Percentiles rank a stretch among this genome's conserved stretches.
Conservation (phyloP, 257 asterid species). For the Sherardia arvensis region DNA sequence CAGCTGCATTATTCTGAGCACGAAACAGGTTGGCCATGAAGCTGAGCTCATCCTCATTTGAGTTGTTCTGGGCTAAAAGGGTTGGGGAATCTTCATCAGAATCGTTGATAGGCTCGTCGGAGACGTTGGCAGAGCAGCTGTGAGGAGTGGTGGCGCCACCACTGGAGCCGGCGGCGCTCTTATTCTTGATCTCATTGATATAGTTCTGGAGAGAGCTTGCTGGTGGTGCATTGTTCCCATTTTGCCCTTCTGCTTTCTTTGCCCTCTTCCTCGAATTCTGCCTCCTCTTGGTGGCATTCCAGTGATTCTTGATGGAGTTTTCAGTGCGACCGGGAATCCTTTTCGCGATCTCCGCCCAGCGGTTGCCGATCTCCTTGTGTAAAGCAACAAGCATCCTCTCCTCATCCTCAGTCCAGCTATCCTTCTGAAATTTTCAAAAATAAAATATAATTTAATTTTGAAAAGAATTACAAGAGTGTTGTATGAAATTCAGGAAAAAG, state of each 20-base stretch:
- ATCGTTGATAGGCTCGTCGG: neutral
- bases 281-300: constrained; percentile 69
- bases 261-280: constrained; percentile 37
- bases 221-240: constrained; percentile 5
- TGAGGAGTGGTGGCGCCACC: constrained; percentile 6
- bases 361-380: constrained; percentile 45
- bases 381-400: constrained; percentile 33
- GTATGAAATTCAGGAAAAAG: neutral
- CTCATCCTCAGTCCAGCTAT: neutral
- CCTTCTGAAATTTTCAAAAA: neutral
- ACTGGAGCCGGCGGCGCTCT: neutral
- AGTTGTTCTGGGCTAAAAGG: constrained; percentile 23
- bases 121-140: neutral
- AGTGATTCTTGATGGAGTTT: constrained; percentile 76
- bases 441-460: neutral
- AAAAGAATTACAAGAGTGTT: neutral
- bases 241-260: constrained; percentile 17
- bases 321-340: constrained; percentile 64
- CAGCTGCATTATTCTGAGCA: neutral
- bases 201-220: constrained; percentile 44
- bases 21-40: constrained; percentile 24
- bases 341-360: constrained; percentile 75
- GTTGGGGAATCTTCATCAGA: constrained; percentile 20
- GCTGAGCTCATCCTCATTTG: constrained; percentile 40
- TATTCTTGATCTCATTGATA: constrained; percentile 17